phyloP scores from a whole-genome alignment of 2,329 filamentous ascomycete species.

The Penicillium sp. region DNA sequence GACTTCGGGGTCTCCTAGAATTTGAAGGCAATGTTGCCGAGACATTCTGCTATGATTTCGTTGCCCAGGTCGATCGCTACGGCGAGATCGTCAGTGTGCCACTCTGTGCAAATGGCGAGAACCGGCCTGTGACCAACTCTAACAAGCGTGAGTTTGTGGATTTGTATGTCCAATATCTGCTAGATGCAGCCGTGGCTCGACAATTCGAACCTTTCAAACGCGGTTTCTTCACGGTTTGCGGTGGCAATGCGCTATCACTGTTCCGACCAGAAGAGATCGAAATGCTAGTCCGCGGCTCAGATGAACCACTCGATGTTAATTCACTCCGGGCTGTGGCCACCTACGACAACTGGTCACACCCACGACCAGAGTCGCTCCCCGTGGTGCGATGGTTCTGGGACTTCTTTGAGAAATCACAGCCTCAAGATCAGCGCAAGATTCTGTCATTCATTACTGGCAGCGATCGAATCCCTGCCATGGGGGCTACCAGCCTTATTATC shows the following conservation, averaged over 20 bases:
- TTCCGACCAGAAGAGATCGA: slow-evolving; percentile 93
- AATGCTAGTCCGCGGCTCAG: slow-evolving; percentile 77
- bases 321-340: slow-evolving; percentile 72
- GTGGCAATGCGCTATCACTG: slow-evolving; percentile 79
- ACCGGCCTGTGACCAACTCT: slow-evolving; percentile 72
- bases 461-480: slow-evolving; percentile 85
- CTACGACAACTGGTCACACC: slow-evolving; percentile 74
- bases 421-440: slow-evolving; percentile 71
- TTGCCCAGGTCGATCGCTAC: slow-evolving; percentile 73
- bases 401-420: slow-evolving; percentile 64
- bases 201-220: slow-evolving; percentile 94
- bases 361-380: slow-evolving; percentile 57
- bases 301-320: slow-evolving; percentile 75
- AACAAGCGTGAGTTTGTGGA: slow-evolving; percentile 87
- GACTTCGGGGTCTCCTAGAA: slow-evolving; percentile 72
- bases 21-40: slow-evolving; percentile 80
- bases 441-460: slow-evolving; percentile 86
- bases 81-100: slow-evolving; percentile 65
- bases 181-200: slow-evolving; percentile 72
- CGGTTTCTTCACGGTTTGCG: slow-evolving; percentile 89
- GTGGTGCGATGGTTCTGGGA: slow-evolving; percentile 88
- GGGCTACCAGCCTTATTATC: slow-evolving; percentile 74
- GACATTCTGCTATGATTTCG: slow-evolving; percentile 79
- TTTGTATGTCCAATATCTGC: slow-evolving; percentile 73
- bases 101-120: slow-evolving; percentile 71